phyloP scores from a whole-genome alignment of 2,329 filamentous ascomycete species.

The Triangularia verruculosa region DNA sequence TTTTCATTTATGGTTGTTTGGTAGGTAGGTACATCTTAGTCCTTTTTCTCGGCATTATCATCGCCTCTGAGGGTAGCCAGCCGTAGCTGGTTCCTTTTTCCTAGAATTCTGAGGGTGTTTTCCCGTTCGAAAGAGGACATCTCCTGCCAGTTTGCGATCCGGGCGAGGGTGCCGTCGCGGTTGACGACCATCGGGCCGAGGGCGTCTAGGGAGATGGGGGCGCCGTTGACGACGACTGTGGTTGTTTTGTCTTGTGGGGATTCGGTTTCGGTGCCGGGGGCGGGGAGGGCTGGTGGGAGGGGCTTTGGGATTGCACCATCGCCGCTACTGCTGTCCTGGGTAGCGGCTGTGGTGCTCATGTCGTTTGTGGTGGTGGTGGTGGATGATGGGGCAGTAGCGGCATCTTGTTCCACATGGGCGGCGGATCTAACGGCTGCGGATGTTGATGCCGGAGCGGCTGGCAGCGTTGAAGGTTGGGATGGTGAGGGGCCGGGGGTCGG shows the following conservation, averaged over 20 bases:
- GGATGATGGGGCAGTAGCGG: neutral
- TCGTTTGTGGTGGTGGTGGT: neutral
- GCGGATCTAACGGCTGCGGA: neutral
- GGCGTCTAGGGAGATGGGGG: constrained; percentile 59
- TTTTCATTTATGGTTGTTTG: neutral
- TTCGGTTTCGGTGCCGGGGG: constrained; percentile 5
- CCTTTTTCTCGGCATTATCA: neutral
- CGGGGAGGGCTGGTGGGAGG: constrained; percentile 11
- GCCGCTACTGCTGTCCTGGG: neutral
- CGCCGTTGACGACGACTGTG: constrained; percentile 35
- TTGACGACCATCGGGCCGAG: constrained; percentile 74
- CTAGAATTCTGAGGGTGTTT: constrained; percentile 64
- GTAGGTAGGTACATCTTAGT: no score
- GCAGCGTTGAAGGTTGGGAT: constrained; percentile 6
- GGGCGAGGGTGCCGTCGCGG: constrained; percentile 65
- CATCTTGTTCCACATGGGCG: neutral
- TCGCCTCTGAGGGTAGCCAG: constrained; percentile 50
- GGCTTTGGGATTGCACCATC: neutral
- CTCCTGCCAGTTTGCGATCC: constrained; percentile 69
- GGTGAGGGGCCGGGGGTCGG: constrained; percentile 23
- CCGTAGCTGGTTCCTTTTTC: constrained; percentile 65
- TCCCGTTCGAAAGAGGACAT: constrained; percentile 67
- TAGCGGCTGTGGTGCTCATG: neutral
- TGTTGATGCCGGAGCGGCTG: neutral
- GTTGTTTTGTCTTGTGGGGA: constrained; percentile 13